Conservation (phyloP, 257 asterid genomes). For the Penstemon eatonii region DNA sequence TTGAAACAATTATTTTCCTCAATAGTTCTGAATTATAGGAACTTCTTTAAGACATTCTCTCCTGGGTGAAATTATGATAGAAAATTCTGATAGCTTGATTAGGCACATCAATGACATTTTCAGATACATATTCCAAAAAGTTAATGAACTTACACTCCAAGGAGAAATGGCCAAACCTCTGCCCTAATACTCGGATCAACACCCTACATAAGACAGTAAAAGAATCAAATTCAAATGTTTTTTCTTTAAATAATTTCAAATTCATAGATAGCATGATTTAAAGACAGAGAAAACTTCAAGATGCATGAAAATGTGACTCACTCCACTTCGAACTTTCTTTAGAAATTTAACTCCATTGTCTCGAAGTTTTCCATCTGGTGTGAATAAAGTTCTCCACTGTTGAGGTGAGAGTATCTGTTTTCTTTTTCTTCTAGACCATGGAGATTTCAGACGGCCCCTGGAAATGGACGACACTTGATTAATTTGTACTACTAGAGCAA, state of each 20-base stretch:
- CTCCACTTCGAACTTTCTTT: slow-evolving; percentile 97
- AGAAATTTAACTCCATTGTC: slow-evolving; percentile 78
- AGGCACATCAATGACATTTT: slow-evolving; percentile 5
- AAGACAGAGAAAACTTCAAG: slow-evolving; percentile 12
- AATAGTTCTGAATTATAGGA: not conserved
- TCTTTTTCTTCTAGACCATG: slow-evolving; percentile 93
- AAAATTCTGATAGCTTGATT: slow-evolving; percentile 4
- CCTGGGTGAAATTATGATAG: not conserved
- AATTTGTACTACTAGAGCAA: no score
- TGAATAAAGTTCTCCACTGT: slow-evolving; percentile 75
- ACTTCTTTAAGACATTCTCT: not conserved
- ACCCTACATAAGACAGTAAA: slow-evolving; percentile 53
- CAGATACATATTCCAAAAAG: slow-evolving; percentile 12
- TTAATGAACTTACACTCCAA: slow-evolving; percentile 79
- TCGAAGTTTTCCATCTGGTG: slow-evolving; percentile 80
- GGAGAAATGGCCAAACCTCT: slow-evolving; percentile 96
- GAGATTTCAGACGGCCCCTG: slow-evolving; percentile 86
- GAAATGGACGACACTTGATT: slow-evolving; percentile 26
- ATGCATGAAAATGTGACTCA: slow-evolving; percentile 39
- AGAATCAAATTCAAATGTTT: slow-evolving; percentile 11
- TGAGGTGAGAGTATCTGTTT: slow-evolving; percentile 70
- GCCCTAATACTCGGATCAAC: slow-evolving; percentile 84
- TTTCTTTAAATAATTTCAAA: slow-evolving; percentile 11
- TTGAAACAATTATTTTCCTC: slow-evolving; percentile 3
- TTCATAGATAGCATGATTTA: not conserved